Evolutionary conservation across 352 stramenopile genomes (phyloP), one percentile per base, ranked within the genome.

Genomic region (Phytophthora pini): DNA sequence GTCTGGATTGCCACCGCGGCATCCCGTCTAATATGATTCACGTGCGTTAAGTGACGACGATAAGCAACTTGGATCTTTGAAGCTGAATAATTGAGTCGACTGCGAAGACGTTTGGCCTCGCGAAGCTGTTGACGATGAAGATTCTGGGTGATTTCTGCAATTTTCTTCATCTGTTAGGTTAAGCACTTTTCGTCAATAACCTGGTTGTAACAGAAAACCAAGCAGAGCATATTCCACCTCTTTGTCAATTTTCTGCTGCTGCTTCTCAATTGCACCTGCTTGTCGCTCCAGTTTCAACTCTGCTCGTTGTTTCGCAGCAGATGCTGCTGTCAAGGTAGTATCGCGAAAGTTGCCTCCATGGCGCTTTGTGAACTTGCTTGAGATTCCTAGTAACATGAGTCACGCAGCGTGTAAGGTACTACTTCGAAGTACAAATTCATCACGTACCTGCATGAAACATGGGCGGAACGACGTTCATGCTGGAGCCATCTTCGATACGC

Each of bases 331-430:
- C 31, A 95, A 71, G 1, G 82, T 92, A 17, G 84, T 93, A 57
- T 95, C 87, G 6, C 87, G 74, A 46, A 92, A 93, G 50, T 92
- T 91, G 26, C 56, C 65, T 7, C 70, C 61, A 74, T 91, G 86
- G 17, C 77, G 74, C 69, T 88, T 90, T 2, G 87, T 91, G 58
- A 95, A 95, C 61, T 95, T 95, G 74, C 67, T 89, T 8, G 87
- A 95, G 38, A 93, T 86, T 5, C 83, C 87, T 95, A 38, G 27
- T 69, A 55, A 39, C 26, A 15, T 36, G 20, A 46, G 38, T 31
- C 8, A 8, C 20, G 13, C 29, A 12, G 55, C 40, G 2, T 24
- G 34, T 40, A 10, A 50, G 32, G 3, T 20, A 5, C 4, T 26
- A 26, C n/a, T 24, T 22, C 15, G 11, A n/a, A 27, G 13, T 29